A percentile compares a stretch with the other conserved stretches of the same genome.
Conservation (phyloP, 768 basidiomycete genomes). For the Antrodiella citrinella region DNA sequence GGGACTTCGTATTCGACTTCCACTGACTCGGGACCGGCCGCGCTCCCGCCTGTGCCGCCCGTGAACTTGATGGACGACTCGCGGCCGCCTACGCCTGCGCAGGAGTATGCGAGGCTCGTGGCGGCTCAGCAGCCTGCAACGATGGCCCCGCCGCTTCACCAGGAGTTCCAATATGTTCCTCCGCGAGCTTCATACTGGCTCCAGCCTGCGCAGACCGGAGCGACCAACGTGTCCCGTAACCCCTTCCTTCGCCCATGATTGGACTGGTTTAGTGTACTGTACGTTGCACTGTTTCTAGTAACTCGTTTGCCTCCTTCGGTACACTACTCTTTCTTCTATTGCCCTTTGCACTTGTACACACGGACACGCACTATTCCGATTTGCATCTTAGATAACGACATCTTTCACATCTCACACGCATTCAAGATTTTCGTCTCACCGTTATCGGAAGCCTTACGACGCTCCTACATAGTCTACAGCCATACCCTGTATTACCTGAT, state of each 20-base stretch:
- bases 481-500: neutral
- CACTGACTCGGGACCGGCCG: constrained; percentile 17
- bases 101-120: constrained; percentile 47
- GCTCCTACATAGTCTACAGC: neutral
- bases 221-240: constrained; percentile 28
- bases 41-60: constrained; percentile 7
- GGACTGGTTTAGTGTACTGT: neutral
- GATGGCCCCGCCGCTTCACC: neutral
- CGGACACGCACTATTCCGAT: neutral
- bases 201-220: constrained; percentile 34
- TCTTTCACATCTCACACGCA: neutral
- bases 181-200: constrained; percentile 34
- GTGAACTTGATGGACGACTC: constrained; percentile 17
- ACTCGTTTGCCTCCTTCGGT: neutral
- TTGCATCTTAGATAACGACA: neutral
- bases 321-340: neutral
- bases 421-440: neutral
- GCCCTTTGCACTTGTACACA: constrained; percentile 4
- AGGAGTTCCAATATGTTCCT: constrained; percentile 2
- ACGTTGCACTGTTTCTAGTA: neutral
- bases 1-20: constrained; percentile 35
- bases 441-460: neutral
- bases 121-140: constrained; percentile 22
- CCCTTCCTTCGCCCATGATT: constrained; percentile 41
- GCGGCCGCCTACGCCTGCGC: constrained; percentile 43